A percentile compares a stretch with the other conserved stretches of the same genome.
These are phyloP conservation scores for Halenospora varia DNA, from an alignment of 495 filamentous ascomycete genomes.

Conservation along the genomic window DNA sequence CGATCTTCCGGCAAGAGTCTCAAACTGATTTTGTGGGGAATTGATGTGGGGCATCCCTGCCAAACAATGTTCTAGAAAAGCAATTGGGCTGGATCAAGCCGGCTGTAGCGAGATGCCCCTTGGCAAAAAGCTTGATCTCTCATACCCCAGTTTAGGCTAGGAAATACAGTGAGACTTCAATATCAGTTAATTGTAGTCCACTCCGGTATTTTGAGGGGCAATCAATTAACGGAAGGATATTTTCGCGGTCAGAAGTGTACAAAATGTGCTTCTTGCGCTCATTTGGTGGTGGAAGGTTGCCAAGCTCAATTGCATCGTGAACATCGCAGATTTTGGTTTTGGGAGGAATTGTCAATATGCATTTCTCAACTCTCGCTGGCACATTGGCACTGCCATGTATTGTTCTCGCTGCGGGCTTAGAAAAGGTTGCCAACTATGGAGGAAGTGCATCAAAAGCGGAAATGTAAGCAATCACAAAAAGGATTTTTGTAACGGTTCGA, in stretches of 20 bases:
- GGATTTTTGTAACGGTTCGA: background rate
- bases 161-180: background rate
- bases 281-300: no score
- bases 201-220: no score
- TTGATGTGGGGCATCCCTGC: background rate
- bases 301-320: background rate
- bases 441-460: slow-evolving; percentile 10
- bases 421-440: slow-evolving; percentile 11
- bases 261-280: no score
- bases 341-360: slow-evolving; percentile 6
- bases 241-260: background rate
- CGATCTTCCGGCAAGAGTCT: background rate
- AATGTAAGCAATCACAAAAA: slow-evolving; percentile 1
- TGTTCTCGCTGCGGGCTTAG: background rate
- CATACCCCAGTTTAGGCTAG: background rate
- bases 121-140: background rate
- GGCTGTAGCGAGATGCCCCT: background rate
- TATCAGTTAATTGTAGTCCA: background rate
- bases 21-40: background rate
- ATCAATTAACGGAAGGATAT: no score
- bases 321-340: background rate
- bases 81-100: background rate
- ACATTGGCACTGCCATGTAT: background rate
- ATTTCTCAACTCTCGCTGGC: background rate
- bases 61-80: background rate